Evolutionary conservation across 2,329 filamentous ascomycete species (phyloP).

Genomic region (Aspergillus floridensis): DNA sequence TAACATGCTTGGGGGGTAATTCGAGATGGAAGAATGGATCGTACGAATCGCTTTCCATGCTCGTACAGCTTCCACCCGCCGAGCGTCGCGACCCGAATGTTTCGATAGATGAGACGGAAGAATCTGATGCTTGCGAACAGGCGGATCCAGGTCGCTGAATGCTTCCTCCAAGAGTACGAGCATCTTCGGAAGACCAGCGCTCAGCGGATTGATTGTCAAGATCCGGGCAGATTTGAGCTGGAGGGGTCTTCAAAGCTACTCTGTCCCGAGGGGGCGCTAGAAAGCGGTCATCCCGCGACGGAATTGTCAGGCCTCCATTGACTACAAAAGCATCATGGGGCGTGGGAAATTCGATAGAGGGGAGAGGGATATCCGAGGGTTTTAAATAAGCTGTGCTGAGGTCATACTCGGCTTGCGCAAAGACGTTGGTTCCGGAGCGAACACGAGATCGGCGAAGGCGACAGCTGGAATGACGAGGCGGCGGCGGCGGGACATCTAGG

Average conservation of each 20-base stretch:
- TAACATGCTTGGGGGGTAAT: conserved; percentile 35
- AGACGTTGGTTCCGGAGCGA: conserved; percentile 38
- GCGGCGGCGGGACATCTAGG: conserved; percentile 44
- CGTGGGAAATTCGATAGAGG: conserved; percentile 43
- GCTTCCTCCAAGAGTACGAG: conserved; percentile 38
- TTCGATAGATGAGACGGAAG: conserved; percentile 59
- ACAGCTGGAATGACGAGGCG: conserved; percentile 44
- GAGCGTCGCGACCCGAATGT: conserved; percentile 58
- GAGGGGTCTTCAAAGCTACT: conserved; percentile 43
- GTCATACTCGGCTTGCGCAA: conserved; percentile 33
- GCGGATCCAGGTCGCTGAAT: conserved; percentile 57
- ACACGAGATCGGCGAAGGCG: conserved; percentile 42
- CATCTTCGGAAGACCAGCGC: conserved; percentile 34
- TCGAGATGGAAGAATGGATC: conserved; percentile 55
- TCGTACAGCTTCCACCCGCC: conserved; percentile 59
- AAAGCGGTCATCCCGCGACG: conserved; percentile 34
- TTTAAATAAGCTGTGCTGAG: conserved; percentile 33
- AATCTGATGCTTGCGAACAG: conserved; percentile 60
- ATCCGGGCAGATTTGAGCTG: conserved; percentile 44
- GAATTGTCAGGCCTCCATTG: conserved; percentile 22
- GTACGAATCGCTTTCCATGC: conserved; percentile 57
- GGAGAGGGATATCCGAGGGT: conserved; percentile 41
- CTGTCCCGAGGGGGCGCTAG: conserved; percentile 40
- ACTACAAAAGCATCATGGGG: conserved; percentile 28
- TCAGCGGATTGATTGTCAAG: conserved; percentile 29